Evolutionary conservation across 345 rosid species (phyloP), one percentile per base, ranked within the genome.

Genomic region (Hibiscus syriacus): DNA sequence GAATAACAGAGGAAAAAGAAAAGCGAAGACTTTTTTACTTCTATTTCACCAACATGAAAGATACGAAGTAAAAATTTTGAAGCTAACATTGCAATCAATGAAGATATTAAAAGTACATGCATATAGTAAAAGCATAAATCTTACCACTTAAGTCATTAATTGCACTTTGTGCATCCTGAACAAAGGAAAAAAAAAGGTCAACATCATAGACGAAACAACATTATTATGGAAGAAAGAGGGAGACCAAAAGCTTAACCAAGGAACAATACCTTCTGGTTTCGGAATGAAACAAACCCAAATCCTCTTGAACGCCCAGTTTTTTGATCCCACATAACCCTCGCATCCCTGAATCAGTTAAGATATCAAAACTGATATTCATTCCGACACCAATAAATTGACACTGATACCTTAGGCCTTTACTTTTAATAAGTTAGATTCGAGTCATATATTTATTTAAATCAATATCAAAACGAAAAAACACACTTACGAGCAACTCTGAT

Each of bases 241-340:
- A 3, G 7, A 53, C 43, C 50, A 58, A 43, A 19, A 14, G 61
- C 30, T 3, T 64, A 46, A 1, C 27, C 36, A 11, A 48, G 57
- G 61, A 29, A 8, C 36, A 36, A 2, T 50, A 89, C 99, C 92
- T 94, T 96, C 66, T 94, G 99, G 72, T 67, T 86, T 70, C 97
- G 84, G 81, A 94, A 94, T 71, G 99, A 94, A 81, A 94, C 99
- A 77, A 94, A 94, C 26, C 99, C 97, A 74, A 94, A 91, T 29
- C 99, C 99, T 79, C 98, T 91, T 50, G 99, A 94, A 55, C 98
- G 97, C 41, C 97, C 98, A 55, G 99, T 94, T 84, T 91, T 94
- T 71, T 94, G 98, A 78, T 94, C 99, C 99, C 99, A 91, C 98
- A 94, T 94, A 55, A 94, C 99, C 79, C 92, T 83, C 22, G 93